These are phyloP conservation scores for Rosa hybrid DNA, from an alignment of 331 rosid species.

Conservation along the genomic window DNA sequence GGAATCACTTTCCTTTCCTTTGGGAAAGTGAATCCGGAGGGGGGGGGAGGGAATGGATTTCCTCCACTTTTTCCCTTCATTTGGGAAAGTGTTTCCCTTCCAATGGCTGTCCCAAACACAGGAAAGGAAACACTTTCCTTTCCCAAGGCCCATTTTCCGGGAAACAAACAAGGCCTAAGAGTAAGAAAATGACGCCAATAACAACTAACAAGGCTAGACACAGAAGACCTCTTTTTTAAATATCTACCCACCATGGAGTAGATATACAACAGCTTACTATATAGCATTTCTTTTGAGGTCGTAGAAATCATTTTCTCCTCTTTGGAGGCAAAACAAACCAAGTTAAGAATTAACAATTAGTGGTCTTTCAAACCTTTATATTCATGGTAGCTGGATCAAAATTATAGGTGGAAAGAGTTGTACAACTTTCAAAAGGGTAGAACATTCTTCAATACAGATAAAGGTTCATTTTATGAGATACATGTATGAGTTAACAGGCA, in stretches of 20 bases:
- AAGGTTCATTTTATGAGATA: background rate
- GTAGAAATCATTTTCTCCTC: background rate
- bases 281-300: too few species aligned
- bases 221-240: background rate
- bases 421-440: background rate
- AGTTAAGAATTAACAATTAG: background rate
- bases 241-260: background rate
- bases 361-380: background rate
- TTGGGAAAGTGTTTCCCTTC: too few species aligned
- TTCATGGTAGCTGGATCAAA: background rate
- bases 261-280: background rate
- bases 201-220: too few species aligned
- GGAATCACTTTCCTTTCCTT: too few species aligned
- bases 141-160: too few species aligned
- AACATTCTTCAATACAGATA: background rate
- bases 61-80: too few species aligned
- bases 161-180: too few species aligned
- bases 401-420: background rate
- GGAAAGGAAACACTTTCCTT: too few species aligned
- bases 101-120: too few species aligned
- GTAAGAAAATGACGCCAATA: too few species aligned
- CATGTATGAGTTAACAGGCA: background rate
- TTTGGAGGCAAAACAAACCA: constrained; percentile 13
- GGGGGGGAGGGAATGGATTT: too few species aligned
- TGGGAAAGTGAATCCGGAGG: too few species aligned